These are phyloP conservation scores for Xylaria palmicola DNA, from an alignment of 495 filamentous ascomycete genomes.

Conservation along the genomic window DNA sequence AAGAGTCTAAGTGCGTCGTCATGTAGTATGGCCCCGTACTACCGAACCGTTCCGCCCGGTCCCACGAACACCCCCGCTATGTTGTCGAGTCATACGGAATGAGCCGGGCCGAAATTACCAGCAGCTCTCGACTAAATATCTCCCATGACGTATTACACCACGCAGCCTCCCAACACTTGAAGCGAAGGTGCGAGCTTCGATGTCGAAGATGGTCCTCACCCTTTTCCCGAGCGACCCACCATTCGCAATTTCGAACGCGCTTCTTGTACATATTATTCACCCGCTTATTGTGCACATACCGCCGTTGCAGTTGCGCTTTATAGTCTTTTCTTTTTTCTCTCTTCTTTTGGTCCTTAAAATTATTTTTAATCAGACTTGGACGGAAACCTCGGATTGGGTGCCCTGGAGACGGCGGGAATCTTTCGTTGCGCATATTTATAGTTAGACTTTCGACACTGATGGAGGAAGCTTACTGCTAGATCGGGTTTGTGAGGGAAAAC, in stretches of 20 bases:
- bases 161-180: background rate
- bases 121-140: background rate
- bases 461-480: background rate
- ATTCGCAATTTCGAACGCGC: background rate
- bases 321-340: background rate
- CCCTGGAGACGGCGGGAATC: background rate
- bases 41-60: constrained; percentile 15
- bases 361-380: constrained; percentile 15
- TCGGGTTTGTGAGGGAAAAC: background rate
- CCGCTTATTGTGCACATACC: constrained; percentile 12
- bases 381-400: constrained; percentile 2
- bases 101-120: background rate
- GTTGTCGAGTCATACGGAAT: constrained; percentile 20
- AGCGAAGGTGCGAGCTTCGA: background rate
- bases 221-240: background rate
- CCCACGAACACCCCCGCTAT: constrained; percentile 23
- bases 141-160: background rate
- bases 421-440: constrained; percentile 5
- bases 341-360: background rate
- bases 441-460: constrained; percentile 1
- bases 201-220: background rate
- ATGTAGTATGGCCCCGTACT: constrained; percentile 48
- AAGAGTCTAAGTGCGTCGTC: constrained; percentile 55
- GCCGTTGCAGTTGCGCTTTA: background rate
- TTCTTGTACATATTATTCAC: constrained; percentile 16